Conservation (phyloP, 2,329 filamentous ascomycete species). For the Drechslera avenae region DNA sequence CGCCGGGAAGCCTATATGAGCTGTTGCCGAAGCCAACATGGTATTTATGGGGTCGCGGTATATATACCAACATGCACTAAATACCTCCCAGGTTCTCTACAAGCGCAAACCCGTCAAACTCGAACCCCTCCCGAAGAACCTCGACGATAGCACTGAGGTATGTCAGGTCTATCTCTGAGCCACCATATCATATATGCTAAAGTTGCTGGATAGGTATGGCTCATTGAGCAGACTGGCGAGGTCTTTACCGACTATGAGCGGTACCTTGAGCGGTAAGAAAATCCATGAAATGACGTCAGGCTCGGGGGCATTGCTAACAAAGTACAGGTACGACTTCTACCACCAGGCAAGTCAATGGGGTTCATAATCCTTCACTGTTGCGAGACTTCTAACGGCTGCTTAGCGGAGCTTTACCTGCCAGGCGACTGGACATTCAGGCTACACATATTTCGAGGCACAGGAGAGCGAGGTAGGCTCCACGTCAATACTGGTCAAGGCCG, state of each 20-base stretch:
- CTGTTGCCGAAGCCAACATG: constrained; percentile 36
- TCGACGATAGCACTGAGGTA: constrained; percentile 86
- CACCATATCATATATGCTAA: constrained; percentile 32
- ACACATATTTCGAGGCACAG: constrained; percentile 91
- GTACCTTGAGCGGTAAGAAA: constrained; percentile 77
- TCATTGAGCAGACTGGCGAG: constrained; percentile 87
- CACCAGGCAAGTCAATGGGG: constrained; percentile 68
- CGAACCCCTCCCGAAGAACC: constrained; percentile 70
- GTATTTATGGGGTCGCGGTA: constrained; percentile 29
- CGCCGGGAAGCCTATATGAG: constrained; percentile 38
- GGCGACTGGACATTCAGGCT: constrained; percentile 88
- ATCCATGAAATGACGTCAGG: constrained; percentile 28
- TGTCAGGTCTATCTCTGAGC: constrained; percentile 29
- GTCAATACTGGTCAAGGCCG: constrained; percentile 29
- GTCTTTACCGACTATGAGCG: constrained; percentile 87
- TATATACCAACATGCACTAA: constrained; percentile 21
- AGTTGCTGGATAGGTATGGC: constrained; percentile 72
- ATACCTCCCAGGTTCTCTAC: constrained; percentile 74
- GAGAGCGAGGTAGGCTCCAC: constrained; percentile 77
- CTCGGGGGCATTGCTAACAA: constrained; percentile 22
- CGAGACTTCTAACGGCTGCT: constrained; percentile 27
- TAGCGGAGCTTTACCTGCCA: constrained; percentile 92
- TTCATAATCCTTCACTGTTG: neutral
- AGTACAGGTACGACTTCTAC: constrained; percentile 83
- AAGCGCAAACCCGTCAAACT: constrained; percentile 95